Evolutionary conservation across 2,329 filamentous ascomycete genomes (phyloP), one percentile per base, ranked within the genome.

Genomic region (Lachnellula hyalina): DNA sequence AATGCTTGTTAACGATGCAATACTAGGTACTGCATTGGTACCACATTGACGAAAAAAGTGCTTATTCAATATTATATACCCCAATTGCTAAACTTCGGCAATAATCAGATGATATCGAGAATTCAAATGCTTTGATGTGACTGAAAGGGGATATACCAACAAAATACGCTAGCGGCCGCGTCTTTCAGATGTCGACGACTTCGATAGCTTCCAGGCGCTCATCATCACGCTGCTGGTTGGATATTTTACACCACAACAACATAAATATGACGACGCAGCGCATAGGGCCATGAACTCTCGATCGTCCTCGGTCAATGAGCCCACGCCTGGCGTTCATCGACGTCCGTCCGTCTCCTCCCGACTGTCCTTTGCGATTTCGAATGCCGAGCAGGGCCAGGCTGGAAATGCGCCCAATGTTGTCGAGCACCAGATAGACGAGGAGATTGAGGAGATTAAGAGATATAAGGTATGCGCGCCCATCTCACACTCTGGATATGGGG

Each of bases 391-490:
- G 60, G 85, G 83, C 58, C 80, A 85, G 56, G 74, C 77, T 56
- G 73, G 74, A 17, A 74, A 74, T 57, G 74, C 76, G 48, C 73
- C 76, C 11, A 77, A 70, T 35, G 71, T 77, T 28, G 83, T 79
- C 53, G 83, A 89, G 66, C 82, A 86, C 58, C 83, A 86, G 59
- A 90, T 96, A 62, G 88, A 91, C 58, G 92, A 97, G 68, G 94
- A 99, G 75, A 96, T 99, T 68, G 92, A 89, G 25, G 88, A 96
- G 76, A 97, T 99, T 70, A 96, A 96, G 75, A 83, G 93, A 75
- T 99, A 99, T 74, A 94, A 96, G 75, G 83, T 86, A 70, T 60
- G 72, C 60, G 25, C 28, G 32, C 23, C 49, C 61, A 34, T 47
- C 49, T 57, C 48, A 36, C 15, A 36, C 47, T 19, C 25, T 52